These are phyloP conservation scores for Naganishia onofrii DNA, from an alignment of 768 basidiomycete species.

Conservation along the genomic window DNA sequence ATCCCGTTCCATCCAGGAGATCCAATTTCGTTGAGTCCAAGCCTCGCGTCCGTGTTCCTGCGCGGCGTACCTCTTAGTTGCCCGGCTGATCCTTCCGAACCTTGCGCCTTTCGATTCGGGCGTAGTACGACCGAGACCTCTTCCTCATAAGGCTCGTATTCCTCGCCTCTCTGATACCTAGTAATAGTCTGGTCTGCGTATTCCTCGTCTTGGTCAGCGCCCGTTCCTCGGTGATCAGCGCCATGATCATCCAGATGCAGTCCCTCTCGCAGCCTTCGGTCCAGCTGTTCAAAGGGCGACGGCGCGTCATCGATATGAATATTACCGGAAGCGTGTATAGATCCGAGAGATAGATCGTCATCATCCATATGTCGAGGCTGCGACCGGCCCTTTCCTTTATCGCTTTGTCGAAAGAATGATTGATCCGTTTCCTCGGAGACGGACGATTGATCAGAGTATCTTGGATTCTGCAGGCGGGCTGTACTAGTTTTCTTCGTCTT, in stretches of 20 bases:
- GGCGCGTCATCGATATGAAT: slow-evolving; percentile 17
- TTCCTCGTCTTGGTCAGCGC: background rate
- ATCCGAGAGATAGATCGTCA: slow-evolving; percentile 1
- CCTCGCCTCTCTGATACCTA: slow-evolving; percentile 33
- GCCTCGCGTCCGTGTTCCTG: background rate
- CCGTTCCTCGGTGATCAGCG: too few species aligned
- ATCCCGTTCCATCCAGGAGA: slow-evolving; percentile 65
- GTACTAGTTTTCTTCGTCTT: background rate
- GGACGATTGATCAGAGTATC: slow-evolving; percentile 18
- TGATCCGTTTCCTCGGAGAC: background rate
- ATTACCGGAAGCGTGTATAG: slow-evolving; percentile 4
- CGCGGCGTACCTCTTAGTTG: slow-evolving; percentile 3
- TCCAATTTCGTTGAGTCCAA: slow-evolving; percentile 1
- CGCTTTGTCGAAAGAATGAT: background rate
- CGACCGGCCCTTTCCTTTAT: background rate
- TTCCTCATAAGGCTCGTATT: slow-evolving; percentile 34
- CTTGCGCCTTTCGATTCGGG: slow-evolving; percentile 1
- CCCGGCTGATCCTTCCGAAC: background rate
- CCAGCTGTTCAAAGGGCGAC: slow-evolving; percentile 16
- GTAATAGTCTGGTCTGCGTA: slow-evolving; percentile 32
- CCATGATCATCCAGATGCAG: too few species aligned
- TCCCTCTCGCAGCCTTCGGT: slow-evolving; percentile 15
- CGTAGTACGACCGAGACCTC: slow-evolving; percentile 30
- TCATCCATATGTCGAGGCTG: background rate
- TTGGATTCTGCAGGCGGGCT: background rate